Evolutionary conservation across 306 rosid genomes (phyloP).

Genomic region (Corylus avellana): DNA sequence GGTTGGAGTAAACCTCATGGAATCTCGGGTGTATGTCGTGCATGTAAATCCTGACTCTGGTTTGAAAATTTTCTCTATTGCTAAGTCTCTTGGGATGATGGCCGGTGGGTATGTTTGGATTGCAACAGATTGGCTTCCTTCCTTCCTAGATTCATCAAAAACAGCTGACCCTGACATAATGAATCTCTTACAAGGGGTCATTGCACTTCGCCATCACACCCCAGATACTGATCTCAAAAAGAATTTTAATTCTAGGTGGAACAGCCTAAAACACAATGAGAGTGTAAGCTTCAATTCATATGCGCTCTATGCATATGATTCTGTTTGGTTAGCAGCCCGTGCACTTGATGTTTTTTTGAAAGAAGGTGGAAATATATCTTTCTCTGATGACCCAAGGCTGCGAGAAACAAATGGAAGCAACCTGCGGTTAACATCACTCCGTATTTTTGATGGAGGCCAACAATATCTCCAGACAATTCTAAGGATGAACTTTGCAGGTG

Average conservation of each 20-base stretch:
- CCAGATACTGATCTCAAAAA: constrained; percentile 59
- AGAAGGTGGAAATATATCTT: constrained; percentile 69
- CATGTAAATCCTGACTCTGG: constrained; percentile 94
- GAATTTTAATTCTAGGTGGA: constrained; percentile 47
- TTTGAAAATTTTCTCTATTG: constrained; percentile 53
- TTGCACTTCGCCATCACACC: constrained; percentile 78
- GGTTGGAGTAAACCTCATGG: constrained; percentile 70
- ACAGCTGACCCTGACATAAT: constrained; percentile 41
- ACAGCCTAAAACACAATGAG: constrained; percentile 36
- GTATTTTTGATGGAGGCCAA: constrained; percentile 60
- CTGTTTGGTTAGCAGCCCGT: constrained; percentile 81
- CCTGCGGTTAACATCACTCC: constrained; percentile 62
- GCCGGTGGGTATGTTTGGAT: constrained; percentile 74
- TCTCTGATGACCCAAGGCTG: constrained; percentile 70
- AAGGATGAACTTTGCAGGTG: constrained; percentile 60
- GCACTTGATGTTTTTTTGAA: constrained; percentile 63
- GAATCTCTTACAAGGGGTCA: constrained; percentile 71
- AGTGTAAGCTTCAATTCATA: constrained; percentile 63
- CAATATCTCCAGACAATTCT: constrained; percentile 57
- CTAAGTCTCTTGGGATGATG: constrained; percentile 68
- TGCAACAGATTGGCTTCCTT: constrained; percentile 93
- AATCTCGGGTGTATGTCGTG: constrained; percentile 85
- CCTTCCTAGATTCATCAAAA: constrained; percentile 57
- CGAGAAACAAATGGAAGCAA: constrained; percentile 51
- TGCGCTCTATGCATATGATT: constrained; percentile 86